A percentile compares a stretch with the other conserved stretches of the same genome.
Evolutionary conservation across 768 basidiomycete genomes (phyloP).

Genomic region (Mycena filopes): DNA sequence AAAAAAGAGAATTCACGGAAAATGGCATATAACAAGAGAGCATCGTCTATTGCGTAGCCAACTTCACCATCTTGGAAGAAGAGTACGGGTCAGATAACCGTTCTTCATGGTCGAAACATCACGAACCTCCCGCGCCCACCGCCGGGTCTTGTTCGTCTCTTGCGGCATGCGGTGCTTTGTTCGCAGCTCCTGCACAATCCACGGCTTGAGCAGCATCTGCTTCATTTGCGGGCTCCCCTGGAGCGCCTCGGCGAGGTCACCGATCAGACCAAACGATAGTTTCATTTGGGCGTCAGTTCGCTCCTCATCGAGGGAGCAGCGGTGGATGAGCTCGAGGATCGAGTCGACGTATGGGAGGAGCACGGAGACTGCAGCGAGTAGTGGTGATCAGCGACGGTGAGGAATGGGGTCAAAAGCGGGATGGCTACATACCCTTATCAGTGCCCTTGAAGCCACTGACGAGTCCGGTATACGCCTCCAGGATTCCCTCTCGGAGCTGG

Average conservation of each 20-base stretch:
- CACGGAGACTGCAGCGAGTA: conserved; percentile 51
- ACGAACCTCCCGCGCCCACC: conserved; percentile 93
- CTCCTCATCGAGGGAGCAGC: conserved; percentile 84
- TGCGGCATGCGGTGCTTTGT: conserved; percentile 76
- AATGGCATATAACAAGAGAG: not conserved
- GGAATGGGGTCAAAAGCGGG: not conserved
- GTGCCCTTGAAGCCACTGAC: conserved; percentile 91
- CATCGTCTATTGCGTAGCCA: conserved; percentile 73
- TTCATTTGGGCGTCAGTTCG: conserved; percentile 81
- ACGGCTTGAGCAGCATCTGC: conserved; percentile 79
- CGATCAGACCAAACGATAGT: conserved; percentile 85
- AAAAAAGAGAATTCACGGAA: conserved; percentile 18
- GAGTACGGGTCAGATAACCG: not conserved
- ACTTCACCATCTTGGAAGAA: conserved; percentile 81
- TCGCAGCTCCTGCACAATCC: conserved; percentile 81
- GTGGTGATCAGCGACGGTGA: conserved; percentile 27
- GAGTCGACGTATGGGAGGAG: conserved; percentile 76
- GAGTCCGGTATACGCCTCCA: conserved; percentile 97
- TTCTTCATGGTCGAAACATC: conserved; percentile 4
- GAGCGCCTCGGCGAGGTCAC: conserved; percentile 93
- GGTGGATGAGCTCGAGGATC: conserved; percentile 85
- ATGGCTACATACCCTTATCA: conserved; percentile 66
- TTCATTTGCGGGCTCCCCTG: conserved; percentile 79
- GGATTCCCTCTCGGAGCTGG: conserved; percentile 90
- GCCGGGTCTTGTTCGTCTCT: conserved; percentile 89